Evolutionary conservation across 2,329 filamentous ascomycete genomes (phyloP).

Genomic region (Fusarium sp.): DNA sequence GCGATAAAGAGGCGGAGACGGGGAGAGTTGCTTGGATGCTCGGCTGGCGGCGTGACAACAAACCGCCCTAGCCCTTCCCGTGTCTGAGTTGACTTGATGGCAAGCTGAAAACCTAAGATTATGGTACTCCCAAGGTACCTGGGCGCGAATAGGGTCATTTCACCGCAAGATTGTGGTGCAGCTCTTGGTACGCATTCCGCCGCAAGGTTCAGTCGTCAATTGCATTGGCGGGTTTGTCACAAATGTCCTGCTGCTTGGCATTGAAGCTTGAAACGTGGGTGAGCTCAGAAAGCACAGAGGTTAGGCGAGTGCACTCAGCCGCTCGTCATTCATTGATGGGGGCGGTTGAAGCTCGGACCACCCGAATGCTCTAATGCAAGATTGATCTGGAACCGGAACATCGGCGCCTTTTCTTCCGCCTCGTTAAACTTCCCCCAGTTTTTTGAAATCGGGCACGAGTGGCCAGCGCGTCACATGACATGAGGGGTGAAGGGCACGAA

Average conservation of each 20-base stretch:
- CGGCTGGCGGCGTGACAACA: conserved; percentile 33
- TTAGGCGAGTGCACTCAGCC: no score
- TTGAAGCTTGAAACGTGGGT: conserved; percentile 6
- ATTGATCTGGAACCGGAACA: conserved; percentile 9
- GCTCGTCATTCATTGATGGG: neutral
- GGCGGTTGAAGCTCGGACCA: neutral
- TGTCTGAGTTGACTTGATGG: conserved; percentile 7
- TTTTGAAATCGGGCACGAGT: conserved; percentile 19
- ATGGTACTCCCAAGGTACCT: conserved; percentile 31
- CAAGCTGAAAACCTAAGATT: conserved; percentile 29
- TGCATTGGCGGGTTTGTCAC: neutral
- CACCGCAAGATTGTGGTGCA: neutral
- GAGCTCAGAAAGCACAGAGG: neutral
- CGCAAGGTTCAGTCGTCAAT: conserved; percentile 10
- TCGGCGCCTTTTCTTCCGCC: conserved; percentile 24
- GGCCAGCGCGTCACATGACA: conserved; percentile 51
- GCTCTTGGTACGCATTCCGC: conserved; percentile 13
- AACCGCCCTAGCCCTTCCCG: neutral
- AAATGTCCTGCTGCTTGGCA: neutral
- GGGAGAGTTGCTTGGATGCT: conserved; percentile 21
- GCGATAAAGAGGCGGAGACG: conserved; percentile 9
- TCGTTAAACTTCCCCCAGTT: neutral
- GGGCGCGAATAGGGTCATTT: conserved; percentile 3
- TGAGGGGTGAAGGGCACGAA: conserved; percentile 57
- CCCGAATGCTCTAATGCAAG: neutral